phyloP scores from a whole-genome alignment of 2,329 filamentous ascomycete genomes.

The Clonostachys solani region DNA sequence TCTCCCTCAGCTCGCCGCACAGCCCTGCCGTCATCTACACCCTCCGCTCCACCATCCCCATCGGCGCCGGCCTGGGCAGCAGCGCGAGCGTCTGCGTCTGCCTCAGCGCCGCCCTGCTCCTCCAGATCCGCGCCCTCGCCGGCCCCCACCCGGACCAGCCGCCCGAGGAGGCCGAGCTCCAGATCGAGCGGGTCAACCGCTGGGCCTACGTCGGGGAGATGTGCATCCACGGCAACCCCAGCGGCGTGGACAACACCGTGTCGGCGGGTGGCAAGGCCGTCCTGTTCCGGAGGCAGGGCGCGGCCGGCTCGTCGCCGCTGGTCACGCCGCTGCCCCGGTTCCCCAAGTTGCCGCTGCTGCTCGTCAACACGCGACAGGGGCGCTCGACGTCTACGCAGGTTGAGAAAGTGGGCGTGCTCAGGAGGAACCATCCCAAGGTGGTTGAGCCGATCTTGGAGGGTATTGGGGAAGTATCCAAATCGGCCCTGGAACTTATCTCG shows the following conservation, averaged over 20 bases:
- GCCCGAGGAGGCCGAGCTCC: slow-evolving; percentile 77
- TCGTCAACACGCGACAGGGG: slow-evolving; percentile 84
- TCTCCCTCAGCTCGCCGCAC: slow-evolving; percentile 76
- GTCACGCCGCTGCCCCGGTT: slow-evolving; percentile 81
- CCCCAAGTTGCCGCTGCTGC: slow-evolving; percentile 82
- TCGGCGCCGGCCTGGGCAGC: slow-evolving; percentile 88
- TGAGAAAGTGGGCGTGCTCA: slow-evolving; percentile 74
- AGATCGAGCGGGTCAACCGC: slow-evolving; percentile 92
- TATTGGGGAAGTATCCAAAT: slow-evolving; percentile 68
- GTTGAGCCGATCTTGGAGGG: slow-evolving; percentile 79
- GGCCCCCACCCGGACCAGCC: slow-evolving; percentile 92
- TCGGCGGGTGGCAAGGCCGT: slow-evolving; percentile 91
- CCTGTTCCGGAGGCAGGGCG: slow-evolving; percentile 76
- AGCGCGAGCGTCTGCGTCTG: slow-evolving; percentile 95
- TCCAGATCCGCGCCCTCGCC: slow-evolving; percentile 83
- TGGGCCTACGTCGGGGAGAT: slow-evolving; percentile 98
- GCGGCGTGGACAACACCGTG: slow-evolving; percentile 95
- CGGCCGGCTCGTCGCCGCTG: slow-evolving; percentile 69
- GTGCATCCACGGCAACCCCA: slow-evolving; percentile 96
- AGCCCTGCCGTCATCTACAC: slow-evolving; percentile 85
- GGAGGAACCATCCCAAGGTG: slow-evolving; percentile 67
- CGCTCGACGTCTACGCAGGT: slow-evolving; percentile 86
- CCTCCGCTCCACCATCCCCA: slow-evolving; percentile 88
- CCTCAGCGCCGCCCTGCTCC: slow-evolving; percentile 74
- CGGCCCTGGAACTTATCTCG: slow-evolving; percentile 49